phyloP scores from a whole-genome alignment of 2,329 filamentous ascomycete species.

The Colletotrichum lini region DNA sequence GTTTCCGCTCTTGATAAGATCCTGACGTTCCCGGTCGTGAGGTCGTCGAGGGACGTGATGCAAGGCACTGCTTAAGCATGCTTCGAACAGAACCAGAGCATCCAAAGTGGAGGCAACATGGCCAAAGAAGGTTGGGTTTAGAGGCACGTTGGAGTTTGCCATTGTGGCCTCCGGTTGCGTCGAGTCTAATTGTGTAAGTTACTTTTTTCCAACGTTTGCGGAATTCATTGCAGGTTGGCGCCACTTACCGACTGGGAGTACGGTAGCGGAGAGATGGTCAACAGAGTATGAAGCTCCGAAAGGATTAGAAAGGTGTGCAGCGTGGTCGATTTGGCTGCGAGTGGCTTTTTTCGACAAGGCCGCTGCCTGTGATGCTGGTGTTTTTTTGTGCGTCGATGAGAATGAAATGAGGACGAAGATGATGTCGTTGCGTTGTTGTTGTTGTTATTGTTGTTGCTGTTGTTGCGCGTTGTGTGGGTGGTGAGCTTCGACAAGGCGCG shows the following conservation, averaged over 20 bases:
- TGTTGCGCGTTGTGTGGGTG: not conserved
- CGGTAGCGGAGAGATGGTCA: not conserved
- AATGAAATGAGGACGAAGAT: too few species aligned
- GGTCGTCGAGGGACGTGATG: conserved; percentile 86
- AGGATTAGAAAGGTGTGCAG: not conserved
- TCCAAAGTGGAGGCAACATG: conserved; percentile 80
- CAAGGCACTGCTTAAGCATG: conserved; percentile 78
- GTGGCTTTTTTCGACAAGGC: not conserved
- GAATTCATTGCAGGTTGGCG: conserved; percentile 22
- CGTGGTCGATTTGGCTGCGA: not conserved
- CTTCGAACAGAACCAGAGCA: conserved; percentile 85
- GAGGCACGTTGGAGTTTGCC: conserved; percentile 54
- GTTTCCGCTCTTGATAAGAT: conserved; percentile 85
- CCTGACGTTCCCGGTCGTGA: conserved; percentile 84
- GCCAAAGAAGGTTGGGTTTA: conserved; percentile 77
- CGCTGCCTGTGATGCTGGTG: not conserved
- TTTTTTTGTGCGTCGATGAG: too few species aligned
- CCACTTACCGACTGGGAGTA: conserved; percentile 30
- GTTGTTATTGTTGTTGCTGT: not conserved
- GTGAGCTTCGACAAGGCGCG: not conserved
- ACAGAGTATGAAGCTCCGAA: not conserved
- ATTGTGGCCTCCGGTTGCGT: conserved; percentile 39
- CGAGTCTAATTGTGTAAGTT: conserved; percentile 39
- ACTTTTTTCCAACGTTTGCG: conserved; percentile 25
- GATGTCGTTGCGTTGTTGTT: not conserved